Evolutionary conservation across 2,329 filamentous ascomycete species (phyloP).

Genomic region (Aureobasidium uvarum): DNA sequence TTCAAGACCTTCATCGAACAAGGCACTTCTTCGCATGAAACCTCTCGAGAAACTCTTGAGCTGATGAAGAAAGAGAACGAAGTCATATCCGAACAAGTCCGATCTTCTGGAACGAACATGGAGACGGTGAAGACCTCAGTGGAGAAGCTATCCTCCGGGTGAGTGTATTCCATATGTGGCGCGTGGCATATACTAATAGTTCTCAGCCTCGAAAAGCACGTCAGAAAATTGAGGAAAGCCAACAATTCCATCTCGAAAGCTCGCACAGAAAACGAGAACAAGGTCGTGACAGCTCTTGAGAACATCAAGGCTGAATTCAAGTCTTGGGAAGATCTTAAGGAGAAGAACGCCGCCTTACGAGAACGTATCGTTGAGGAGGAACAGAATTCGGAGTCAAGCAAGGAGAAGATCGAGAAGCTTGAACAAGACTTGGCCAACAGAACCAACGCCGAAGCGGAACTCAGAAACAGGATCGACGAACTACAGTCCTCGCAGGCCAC

Average conservation of each 20-base stretch:
- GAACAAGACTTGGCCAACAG: not conserved
- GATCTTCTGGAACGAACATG: not conserved
- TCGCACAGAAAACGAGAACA: not conserved
- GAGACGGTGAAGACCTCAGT: not conserved
- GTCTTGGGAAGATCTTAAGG: not conserved
- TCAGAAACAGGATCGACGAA: not conserved
- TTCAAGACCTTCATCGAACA: slow-evolving; percentile 8
- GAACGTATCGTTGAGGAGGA: not conserved
- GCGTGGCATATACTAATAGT: not conserved
- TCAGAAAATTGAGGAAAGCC: not conserved
- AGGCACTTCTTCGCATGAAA: not conserved
- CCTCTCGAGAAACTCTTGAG: not conserved
- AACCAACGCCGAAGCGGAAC: not conserved
- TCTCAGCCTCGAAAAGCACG: slow-evolving; percentile 4
- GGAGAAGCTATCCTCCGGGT: slow-evolving; percentile 1
- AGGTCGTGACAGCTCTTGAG: not conserved
- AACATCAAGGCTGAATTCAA: not conserved
- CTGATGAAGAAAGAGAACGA: slow-evolving; percentile 11
- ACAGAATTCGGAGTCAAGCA: not conserved
- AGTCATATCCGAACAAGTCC: not conserved
- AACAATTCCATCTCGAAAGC: not conserved
- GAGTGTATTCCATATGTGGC: not conserved
- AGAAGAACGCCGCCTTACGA: not conserved
- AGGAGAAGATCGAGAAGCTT: slow-evolving; percentile 1
- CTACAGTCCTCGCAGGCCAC: not conserved